Evolutionary conservation across 768 basidiomycete species (phyloP), one percentile per base, ranked within the genome.

Genomic region (Asterophora lycoperdoides): DNA sequence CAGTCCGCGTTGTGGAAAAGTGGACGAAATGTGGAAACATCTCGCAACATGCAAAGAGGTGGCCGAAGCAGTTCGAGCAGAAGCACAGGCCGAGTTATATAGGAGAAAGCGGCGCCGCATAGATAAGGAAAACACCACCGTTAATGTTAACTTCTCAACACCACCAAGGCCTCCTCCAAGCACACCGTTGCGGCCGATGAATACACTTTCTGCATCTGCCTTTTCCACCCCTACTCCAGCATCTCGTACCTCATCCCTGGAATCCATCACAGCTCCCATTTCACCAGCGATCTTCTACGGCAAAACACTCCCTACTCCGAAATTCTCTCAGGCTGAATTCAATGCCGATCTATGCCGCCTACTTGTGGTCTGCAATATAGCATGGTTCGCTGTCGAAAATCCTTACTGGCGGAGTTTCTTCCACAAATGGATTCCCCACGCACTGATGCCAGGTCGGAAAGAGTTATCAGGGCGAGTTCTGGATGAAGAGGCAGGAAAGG

Each of bases 391-490:
- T 19, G 46, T 41, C 8, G 29, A 47, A 13, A 39, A 40, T 14
- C 46, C 46, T 1, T 47, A 40, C 30, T 40, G 37, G 46, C 37
- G 30, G 17, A 29, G 30, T 29, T 47, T 47, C 18, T 39, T 47
- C 10, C 18, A 47, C 11, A 47, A 47, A 40, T 47, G 38, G 37
- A 8, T 46, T 17, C 49, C 48, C 5, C 44, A 23, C 15, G 41
- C 41, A 30, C 40, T 44, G 39, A 35, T 55, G 18, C 50, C 50
- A 2, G 44, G 45, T 34, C 49, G 33, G 15, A 36, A 41, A 26
- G 43, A 44, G 40, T 46, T 55, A 15, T 55, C 46, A 29, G 42
- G 35, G 41, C 42, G 39, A n/a, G 43, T 55, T 28, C 32, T 55
- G 26, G 34, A 55, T 39, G 34, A 46, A 18, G 48, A 44, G 20